Percentiles rank a stretch among this genome's conserved stretches.
Conservation (phyloP, 2,329 filamentous ascomycete species). For the Fragosphaeria purpurea region DNA sequence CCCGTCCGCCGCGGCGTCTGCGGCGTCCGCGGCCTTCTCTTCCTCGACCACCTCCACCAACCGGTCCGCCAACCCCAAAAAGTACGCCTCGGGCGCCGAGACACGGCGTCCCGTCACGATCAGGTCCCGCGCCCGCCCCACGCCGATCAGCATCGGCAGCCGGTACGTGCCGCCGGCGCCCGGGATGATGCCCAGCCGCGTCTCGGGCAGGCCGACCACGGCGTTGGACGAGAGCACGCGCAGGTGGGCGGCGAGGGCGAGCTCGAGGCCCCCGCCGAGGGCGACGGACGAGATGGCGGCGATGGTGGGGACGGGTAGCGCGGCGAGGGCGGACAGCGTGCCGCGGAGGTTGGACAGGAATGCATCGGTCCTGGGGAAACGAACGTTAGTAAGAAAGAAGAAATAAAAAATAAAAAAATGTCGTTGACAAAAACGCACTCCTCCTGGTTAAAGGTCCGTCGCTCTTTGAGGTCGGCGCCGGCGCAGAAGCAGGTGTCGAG, state of each 20-base stretch:
- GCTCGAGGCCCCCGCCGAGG: slow-evolving; percentile 86
- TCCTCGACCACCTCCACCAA: slow-evolving; percentile 59
- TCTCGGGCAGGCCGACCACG: slow-evolving; percentile 77
- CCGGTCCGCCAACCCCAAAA: slow-evolving; percentile 82
- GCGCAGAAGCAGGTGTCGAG: slow-evolving; percentile 87
- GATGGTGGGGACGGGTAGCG: slow-evolving; percentile 81
- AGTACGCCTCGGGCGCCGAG: slow-evolving; percentile 75
- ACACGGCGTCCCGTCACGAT: slow-evolving; percentile 86
- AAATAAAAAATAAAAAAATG: not conserved
- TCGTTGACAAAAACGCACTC: slow-evolving; percentile 47
- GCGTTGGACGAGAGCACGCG: slow-evolving; percentile 77
- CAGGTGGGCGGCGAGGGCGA: slow-evolving; percentile 81
- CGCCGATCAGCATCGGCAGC: slow-evolving; percentile 70
- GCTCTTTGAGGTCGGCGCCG: slow-evolving; percentile 88
- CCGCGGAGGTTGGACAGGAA: slow-evolving; percentile 70
- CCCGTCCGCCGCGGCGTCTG: too few relatives aligned
- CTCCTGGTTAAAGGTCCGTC: slow-evolving; percentile 61
- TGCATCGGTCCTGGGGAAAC: slow-evolving; percentile 51
- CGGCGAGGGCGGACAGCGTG: slow-evolving; percentile 63
- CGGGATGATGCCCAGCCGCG: slow-evolving; percentile 84
- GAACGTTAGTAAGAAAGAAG: not conserved
- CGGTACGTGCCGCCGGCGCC: slow-evolving; percentile 89
- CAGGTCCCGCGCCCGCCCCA: slow-evolving; percentile 74
- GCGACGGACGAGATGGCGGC: slow-evolving; percentile 77
- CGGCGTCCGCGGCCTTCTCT: too few relatives aligned